Conservation (phyloP, 805 yeast species). For the Wickerhamiella vanderwaltii region DNA sequence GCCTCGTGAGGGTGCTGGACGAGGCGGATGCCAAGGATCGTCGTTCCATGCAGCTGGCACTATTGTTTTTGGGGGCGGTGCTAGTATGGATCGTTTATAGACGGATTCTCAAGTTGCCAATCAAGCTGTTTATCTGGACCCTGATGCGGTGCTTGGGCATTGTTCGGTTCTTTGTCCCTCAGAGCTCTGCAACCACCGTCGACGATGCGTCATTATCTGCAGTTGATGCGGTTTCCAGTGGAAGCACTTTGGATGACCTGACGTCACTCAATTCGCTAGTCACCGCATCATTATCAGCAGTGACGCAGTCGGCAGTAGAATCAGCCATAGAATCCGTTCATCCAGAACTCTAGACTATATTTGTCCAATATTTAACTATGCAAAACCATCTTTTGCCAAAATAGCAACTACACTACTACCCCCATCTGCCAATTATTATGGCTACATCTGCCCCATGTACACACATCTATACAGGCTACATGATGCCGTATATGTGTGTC, state of each 20-base stretch:
- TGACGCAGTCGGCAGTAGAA: neutral
- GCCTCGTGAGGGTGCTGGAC: slow-evolving; percentile 29
- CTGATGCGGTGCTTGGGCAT: slow-evolving; percentile 4
- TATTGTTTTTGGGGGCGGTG: slow-evolving; percentile 29
- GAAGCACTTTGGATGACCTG: no score
- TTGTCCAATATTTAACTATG: no score
- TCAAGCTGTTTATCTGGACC: slow-evolving; percentile 26
- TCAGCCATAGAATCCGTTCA: neutral
- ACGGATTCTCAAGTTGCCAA: slow-evolving; percentile 29
- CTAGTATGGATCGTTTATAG: slow-evolving; percentile 31
- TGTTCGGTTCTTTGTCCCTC: neutral
- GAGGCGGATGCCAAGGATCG: slow-evolving; percentile 33
- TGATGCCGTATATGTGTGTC: no score
- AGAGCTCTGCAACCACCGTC: neutral
- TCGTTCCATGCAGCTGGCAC: slow-evolving; percentile 27
- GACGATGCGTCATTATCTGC: neutral
- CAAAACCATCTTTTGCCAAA: no score
- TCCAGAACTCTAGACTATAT: neutral
- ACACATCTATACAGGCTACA: no score
- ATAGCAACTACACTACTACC: no score
- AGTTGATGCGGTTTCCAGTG: no score
- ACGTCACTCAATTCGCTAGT: no score
- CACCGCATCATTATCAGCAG: no score
- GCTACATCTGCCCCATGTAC: no score
- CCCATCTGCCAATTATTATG: no score